phyloP scores from a whole-genome alignment of 2,329 filamentous ascomycete genomes.

The Ophiostoma novo-ulmi region DNA sequence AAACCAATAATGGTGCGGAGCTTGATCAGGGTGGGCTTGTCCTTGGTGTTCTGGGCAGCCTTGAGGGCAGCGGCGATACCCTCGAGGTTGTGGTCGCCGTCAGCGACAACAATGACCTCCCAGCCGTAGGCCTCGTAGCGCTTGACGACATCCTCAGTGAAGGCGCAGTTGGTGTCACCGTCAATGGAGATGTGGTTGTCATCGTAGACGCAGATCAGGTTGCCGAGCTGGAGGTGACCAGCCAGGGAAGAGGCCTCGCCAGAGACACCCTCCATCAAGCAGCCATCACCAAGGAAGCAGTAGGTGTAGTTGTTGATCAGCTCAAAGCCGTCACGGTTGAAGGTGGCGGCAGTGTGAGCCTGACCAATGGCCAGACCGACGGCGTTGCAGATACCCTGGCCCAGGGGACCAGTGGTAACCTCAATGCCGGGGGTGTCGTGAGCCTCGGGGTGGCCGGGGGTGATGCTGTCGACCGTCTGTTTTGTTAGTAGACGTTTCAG shows the following conservation, averaged over 20 bases:
- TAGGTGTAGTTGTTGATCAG: constrained; percentile 97
- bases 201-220: constrained; percentile 94
- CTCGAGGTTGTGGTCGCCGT: constrained; percentile 84
- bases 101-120: constrained; percentile 77
- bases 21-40: constrained; percentile 97
- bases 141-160: constrained; percentile 94
- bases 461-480: constrained; percentile 62
- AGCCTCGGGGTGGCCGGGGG: constrained; percentile 91
- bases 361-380: constrained; percentile 97
- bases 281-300: constrained; percentile 94
- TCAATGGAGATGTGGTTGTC: constrained; percentile 98
- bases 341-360: constrained; percentile 80
- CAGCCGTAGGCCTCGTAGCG: constrained; percentile 97
- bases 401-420: constrained; percentile 95
- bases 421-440: constrained; percentile 96
- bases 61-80: constrained; percentile 84
- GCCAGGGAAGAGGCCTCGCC: constrained; percentile 87
- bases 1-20: constrained; percentile 96
- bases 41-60: constrained; percentile 77
- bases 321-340: constrained; percentile 94
- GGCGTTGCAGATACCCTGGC: constrained; percentile 94
- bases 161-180: constrained; percentile 90
- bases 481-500: neutral
- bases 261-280: constrained; percentile 96
- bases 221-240: constrained; percentile 94